Base-by-base conservation (phyloP, 805 yeast species). In the Ogataea polymorpha region DNA sequence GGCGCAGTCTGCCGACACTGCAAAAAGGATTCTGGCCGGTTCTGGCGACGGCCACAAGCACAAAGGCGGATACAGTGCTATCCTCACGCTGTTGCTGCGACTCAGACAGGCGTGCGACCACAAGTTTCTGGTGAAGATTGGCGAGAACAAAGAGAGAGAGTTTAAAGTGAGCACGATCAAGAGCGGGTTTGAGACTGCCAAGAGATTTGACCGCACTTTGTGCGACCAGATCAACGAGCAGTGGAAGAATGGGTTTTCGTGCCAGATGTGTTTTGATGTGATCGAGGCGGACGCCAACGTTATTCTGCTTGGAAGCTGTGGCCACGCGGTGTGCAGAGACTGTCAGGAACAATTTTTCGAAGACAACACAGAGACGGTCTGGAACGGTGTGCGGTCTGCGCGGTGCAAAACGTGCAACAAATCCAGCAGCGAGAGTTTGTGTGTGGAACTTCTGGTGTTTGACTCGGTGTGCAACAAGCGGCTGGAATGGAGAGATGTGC, bases 31-130 rank as follows among this genome's bases (percentile, higher is more conserved):
- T 41, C 54, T 79, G 61, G 50, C 56, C 21, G 40, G 62, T 9
- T 45, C 35, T 6, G 28, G 26, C 6, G 37, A 37, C 10, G 17
- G 23, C 29, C 33, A 23, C 12, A 25, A 25, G 18, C 44, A 40
- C 17, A 42, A 42, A 12, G 62, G 61, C 11, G 66, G 67, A 44
- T 79, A 77, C 51, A 74, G 83, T 3, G 72, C 74, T 44, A 78
- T 88, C 37, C 74, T 90, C 49, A 80, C 87, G 0, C 64, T 89
- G 50, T 70, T 90, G 37, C 65, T 90, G 33, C 72, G 96, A 36
- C 67, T 90, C 53, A 73, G 98, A 44, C 96, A 90, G 63, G 90
- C 95, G 3, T 85, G 96, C 56, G 79, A 84, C 55, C 96, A 87
- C 58, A 77, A 80, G 28, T 80, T 75, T 54, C 66, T 90, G 42